Conservation (phyloP, 148 eudicot species). For the Oxyria digyna region DNA sequence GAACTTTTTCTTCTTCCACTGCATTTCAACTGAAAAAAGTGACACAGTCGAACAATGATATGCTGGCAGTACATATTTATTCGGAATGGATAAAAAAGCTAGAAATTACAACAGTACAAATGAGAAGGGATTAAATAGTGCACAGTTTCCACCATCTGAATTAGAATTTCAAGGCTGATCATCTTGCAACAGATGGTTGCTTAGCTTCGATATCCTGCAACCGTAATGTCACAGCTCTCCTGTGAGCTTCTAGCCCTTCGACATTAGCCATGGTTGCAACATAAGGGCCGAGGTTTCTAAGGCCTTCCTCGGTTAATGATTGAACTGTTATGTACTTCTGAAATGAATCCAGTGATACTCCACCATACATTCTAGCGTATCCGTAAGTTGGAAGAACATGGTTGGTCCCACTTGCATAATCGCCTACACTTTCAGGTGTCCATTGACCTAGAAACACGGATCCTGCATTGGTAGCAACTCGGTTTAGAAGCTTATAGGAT, state of each 20-base stretch:
- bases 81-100: background rate
- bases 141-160: background rate
- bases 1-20: too few species aligned
- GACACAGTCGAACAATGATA: background rate
- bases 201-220: conserved; percentile 74
- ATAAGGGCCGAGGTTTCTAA: conserved; percentile 58
- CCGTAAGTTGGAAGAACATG: conserved; percentile 99
- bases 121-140: background rate
- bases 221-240: conserved; percentile 87
- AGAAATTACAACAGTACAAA: background rate
- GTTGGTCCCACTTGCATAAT: conserved; percentile 96
- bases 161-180: background rate
- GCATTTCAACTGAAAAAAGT: too few species aligned
- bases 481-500: background rate
- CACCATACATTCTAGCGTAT: conserved; percentile 91
- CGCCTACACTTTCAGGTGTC: conserved; percentile 99
- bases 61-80: background rate
- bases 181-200: conserved; percentile 20
- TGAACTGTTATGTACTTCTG: conserved; percentile 91
- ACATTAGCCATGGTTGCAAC: conserved; percentile 93
- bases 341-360: conserved; percentile 90
- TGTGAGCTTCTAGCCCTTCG: conserved; percentile 93
- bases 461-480: conserved; percentile 26
- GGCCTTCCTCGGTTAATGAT: conserved; percentile 90
- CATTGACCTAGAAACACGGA: conserved; percentile 94